These are phyloP conservation scores for Emericellopsis cladophorae DNA, from an alignment of 2,329 filamentous ascomycete genomes.

Conservation along the genomic window DNA sequence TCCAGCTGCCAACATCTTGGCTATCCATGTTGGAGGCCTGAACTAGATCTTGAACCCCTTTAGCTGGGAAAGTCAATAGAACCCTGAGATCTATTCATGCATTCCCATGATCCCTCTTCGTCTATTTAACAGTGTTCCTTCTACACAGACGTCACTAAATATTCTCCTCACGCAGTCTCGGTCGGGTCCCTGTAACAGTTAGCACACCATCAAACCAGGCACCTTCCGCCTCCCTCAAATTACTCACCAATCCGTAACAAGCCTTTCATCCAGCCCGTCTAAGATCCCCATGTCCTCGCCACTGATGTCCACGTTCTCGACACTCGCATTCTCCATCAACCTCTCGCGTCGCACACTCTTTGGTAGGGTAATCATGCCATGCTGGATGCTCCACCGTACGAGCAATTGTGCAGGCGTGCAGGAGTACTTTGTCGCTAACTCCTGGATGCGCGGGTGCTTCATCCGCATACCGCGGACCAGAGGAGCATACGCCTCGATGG, in stretches of 20 bases:
- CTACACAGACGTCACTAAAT: no score
- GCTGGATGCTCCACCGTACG: constrained; percentile 66
- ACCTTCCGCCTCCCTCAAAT: no score
- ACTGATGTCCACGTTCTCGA: constrained; percentile 48
- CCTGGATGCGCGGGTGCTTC: constrained; percentile 48
- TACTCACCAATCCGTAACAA: constrained; percentile 55
- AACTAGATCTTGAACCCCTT: no score
- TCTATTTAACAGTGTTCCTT: no score
- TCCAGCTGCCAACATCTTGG: no score
- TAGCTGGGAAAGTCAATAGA: no score
- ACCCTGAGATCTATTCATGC: no score
- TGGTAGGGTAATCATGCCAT: constrained; percentile 59
- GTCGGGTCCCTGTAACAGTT: constrained; percentile 15
- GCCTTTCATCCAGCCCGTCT: constrained; percentile 56
- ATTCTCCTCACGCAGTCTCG: constrained; percentile 8
- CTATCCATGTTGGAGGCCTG: no score
- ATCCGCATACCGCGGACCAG: constrained; percentile 60
- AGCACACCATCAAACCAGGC: background rate
- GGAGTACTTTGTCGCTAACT: constrained; percentile 52
- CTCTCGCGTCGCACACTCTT: constrained; percentile 55
- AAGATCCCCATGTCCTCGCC: constrained; percentile 49
- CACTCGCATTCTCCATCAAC: constrained; percentile 51
- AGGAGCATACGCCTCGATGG: constrained; percentile 70
- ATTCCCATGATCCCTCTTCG: no score
- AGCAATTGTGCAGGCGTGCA: constrained; percentile 64